Conservation (phyloP, 2,329 filamentous ascomycete genomes). For the Fusarium phyllophilum region DNA sequence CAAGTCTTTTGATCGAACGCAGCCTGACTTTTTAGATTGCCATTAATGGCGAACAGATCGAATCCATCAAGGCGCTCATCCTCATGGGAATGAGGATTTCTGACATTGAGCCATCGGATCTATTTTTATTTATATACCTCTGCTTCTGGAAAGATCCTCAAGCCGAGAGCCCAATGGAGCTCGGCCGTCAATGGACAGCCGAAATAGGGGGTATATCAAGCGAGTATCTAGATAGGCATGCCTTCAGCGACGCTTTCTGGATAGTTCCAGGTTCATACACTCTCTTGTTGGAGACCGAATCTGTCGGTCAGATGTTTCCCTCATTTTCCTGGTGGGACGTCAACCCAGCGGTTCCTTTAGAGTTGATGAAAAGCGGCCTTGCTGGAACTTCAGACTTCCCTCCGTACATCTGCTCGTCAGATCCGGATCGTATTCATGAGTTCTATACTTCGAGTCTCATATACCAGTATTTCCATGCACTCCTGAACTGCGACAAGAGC, state of each 20-base stretch:
- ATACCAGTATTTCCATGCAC: neutral
- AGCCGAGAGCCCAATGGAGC: fast-evolving
- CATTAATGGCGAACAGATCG: fast-evolving
- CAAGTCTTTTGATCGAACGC: fast-evolving
- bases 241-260: fast-evolving
- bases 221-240: neutral
- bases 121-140: fast-evolving
- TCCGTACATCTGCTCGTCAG: neutral
- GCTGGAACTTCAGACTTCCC: neutral
- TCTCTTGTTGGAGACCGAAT: fast-evolving
- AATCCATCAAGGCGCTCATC: fast-evolving
- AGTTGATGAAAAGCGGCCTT: fast-evolving
- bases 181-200: fast-evolving
- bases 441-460: neutral
- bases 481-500: neutral
- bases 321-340: fast-evolving
- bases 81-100: fast-evolving
- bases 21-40: neutral
- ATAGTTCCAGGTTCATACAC: fast-evolving
- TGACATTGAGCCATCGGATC: fast-evolving
- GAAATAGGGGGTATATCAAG: neutral
- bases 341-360: neutral
- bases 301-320: neutral
- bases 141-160: fast-evolving
- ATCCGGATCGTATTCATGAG: fast-evolving